Evolutionary conservation across 371 early-diverging fungal genomes (phyloP).

Genomic region (Apophysomyces elegans): DNA sequence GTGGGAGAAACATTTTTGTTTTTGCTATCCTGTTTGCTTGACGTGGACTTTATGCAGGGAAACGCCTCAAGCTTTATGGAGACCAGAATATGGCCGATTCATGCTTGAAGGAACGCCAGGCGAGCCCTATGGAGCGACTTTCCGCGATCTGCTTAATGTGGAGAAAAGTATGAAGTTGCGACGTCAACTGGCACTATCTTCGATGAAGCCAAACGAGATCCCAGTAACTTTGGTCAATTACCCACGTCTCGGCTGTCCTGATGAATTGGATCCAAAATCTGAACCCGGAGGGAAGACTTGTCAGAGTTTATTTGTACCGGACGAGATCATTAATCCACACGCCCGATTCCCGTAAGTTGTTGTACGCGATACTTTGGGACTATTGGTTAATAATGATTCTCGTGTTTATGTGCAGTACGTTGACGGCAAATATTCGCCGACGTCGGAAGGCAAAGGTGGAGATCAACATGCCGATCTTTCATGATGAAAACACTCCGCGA

Average conservation of each 20-base stretch:
- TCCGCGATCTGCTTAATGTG: conserved; percentile 82
- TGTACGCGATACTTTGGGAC: no score
- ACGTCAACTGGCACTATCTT: conserved; percentile 69
- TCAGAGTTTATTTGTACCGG: conserved; percentile 91
- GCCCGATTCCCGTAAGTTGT: conserved; percentile 86
- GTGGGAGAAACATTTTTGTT: neutral
- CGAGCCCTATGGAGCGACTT: conserved; percentile 85
- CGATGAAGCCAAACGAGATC: conserved; percentile 75
- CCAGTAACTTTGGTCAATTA: conserved; percentile 86
- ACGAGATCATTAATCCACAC: conserved; percentile 94
- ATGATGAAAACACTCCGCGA: conserved; percentile 83
- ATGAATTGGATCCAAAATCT: conserved; percentile 74
- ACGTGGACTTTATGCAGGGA: conserved; percentile 15
- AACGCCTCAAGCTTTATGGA: conserved; percentile 80
- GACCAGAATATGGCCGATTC: conserved; percentile 95
- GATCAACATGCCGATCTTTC: conserved; percentile 87
- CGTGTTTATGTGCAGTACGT: conserved; percentile 61
- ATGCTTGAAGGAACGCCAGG: conserved; percentile 98
- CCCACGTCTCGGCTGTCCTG: conserved; percentile 86
- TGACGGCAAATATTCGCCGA: conserved; percentile 92
- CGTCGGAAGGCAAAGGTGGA: conserved; percentile 93
- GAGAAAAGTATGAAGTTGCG: conserved; percentile 90
- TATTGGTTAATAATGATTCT: neutral
- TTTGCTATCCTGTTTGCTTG: neutral
- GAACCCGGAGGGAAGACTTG: conserved; percentile 71